Percentiles rank a stretch among this genome's conserved stretches.
Evolutionary conservation across 2,329 filamentous ascomycete species (phyloP).

Genomic region (Sporothrix luriei): DNA sequence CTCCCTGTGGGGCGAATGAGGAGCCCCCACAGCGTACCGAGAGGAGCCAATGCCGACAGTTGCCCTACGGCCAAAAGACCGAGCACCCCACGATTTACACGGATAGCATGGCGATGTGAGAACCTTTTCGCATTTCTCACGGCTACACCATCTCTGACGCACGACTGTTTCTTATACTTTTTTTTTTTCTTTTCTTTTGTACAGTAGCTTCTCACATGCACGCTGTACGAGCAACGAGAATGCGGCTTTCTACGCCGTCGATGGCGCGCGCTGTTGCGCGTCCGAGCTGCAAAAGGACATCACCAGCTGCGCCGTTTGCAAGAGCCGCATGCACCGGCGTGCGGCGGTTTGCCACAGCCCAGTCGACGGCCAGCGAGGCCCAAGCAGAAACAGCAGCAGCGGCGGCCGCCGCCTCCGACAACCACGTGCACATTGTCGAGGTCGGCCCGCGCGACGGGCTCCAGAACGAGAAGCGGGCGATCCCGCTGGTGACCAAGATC

Average conservation of each 20-base stretch:
- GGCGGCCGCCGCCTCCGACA: neutral
- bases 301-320: neutral
- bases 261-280: slow-evolving; percentile 15
- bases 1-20: slow-evolving; percentile 22
- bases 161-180: neutral
- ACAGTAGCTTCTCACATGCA: neutral
- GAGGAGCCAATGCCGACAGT: slow-evolving; percentile 2
- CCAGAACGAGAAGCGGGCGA: slow-evolving; percentile 76
- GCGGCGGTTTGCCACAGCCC: slow-evolving; percentile 28
- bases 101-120: slow-evolving; percentile 15
- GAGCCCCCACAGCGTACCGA: slow-evolving; percentile 3
- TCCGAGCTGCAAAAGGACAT: slow-evolving; percentile 18
- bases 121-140: neutral
- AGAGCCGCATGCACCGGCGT: neutral
- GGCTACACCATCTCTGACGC: neutral
- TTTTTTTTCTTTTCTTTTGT: neutral
- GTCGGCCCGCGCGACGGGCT: slow-evolving; percentile 85
- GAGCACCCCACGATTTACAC: neutral
- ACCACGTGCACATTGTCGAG: slow-evolving; percentile 63
- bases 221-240: neutral
- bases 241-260: slow-evolving; percentile 17
- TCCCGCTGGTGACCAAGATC: slow-evolving; percentile 73
- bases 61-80: slow-evolving; percentile 9
- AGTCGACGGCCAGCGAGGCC: slow-evolving; percentile 19
- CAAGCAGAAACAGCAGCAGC: slow-evolving; percentile 1